Evolutionary conservation across 2,329 filamentous ascomycete species (phyloP), one percentile per base, ranked within the genome.

Genomic region (Domatiomyces globalis): DNA sequence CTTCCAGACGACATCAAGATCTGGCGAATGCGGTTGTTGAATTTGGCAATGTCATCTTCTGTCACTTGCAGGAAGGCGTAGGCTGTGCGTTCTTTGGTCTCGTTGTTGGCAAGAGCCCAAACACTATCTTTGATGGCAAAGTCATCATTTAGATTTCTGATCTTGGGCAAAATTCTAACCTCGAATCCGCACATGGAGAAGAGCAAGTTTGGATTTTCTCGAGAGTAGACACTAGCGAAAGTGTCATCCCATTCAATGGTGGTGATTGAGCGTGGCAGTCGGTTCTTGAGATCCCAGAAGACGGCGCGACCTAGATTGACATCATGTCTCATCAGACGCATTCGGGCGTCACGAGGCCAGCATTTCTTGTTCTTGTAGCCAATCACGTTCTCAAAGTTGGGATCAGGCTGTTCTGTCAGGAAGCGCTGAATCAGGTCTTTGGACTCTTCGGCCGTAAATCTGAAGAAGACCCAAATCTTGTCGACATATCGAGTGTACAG

Each of bases 1-100:
- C 87, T 95, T n/a, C 92, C 94, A 53, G 92, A 96, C 9, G 90
- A 96, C 92, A 98, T 98, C 51, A 98, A 76, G 65, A 98, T 98
- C 64, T 98, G 92, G 54, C 92, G 82, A 63, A 98, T 98, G 43
- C 94, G 83, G 68, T 98, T 98, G 71, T 98, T 98, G 76, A 98
- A 98, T 69, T 96, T 96, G 59, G 90, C 85, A 47, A 98, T 90
- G 63, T 98, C 92, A 65, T 96, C 92, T 63, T 96, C 90, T 0
- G 92, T 96, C 19, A 98, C 92, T 63, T 96, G 90, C 50, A 98
- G 72, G 77, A 98, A 98, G 8, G 94, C 92, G 68, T 96, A 88
- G 0, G 92, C 94, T 2, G 92, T 98, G 50, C 92, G 83, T 70
- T 98, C 92, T 69, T 98, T 98, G 52, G 85, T 94, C 0, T 87